Base-by-base conservation (phyloP, 2,329 filamentous ascomycete species). In the Emericellopsis cladophorae region DNA sequence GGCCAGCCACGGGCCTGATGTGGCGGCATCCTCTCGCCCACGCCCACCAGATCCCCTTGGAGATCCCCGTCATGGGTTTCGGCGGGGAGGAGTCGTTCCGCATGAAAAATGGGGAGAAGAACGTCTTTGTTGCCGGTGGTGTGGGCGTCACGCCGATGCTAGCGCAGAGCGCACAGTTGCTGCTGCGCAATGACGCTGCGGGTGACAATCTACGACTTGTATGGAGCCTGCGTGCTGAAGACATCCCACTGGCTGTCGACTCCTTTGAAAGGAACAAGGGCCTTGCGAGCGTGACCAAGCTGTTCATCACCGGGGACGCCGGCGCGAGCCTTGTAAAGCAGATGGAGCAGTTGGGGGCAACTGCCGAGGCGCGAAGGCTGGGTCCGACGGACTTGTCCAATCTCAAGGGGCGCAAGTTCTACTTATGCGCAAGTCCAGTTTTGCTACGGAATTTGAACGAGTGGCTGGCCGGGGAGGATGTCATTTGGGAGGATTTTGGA, bases 111-210 rank as follows among this genome's bases (percentile, higher is more conserved):
- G 52, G 7, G 45, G 45, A 24, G 47, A 61, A 29, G 59, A 48
- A 62, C 2, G 59, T 76, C 1, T 92, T 89, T 48, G 59, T 93
- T 4, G 84, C 84, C 6, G 84, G 76, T 0, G 87, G 87, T 4
- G 83, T 94, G 7, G 87, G 87, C 0, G 85, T 93, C 45, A 94
- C 87, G 23, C 87, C 87, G 2, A 50, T 92, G 4, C 64, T 93
- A n/a, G 76, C 79, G 0, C 82, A 86, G 49, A 67, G 78, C n/a
- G 33, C 37, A n/a, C 12, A 11, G 0, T 64, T 61, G 1, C 58
- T 70, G 6, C 53, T 86, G 16, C 34, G 34, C 26, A 37, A n/a
- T 16, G 23, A 31, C 2, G 46, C 42, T 8, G 44, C 42, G 1
- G 51, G 48, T 5, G 49, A 55, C 1, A 53, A 56, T 4, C 54